Conservation (phyloP, 179 eudicot genomes). For the Camellia oleifera region DNA sequence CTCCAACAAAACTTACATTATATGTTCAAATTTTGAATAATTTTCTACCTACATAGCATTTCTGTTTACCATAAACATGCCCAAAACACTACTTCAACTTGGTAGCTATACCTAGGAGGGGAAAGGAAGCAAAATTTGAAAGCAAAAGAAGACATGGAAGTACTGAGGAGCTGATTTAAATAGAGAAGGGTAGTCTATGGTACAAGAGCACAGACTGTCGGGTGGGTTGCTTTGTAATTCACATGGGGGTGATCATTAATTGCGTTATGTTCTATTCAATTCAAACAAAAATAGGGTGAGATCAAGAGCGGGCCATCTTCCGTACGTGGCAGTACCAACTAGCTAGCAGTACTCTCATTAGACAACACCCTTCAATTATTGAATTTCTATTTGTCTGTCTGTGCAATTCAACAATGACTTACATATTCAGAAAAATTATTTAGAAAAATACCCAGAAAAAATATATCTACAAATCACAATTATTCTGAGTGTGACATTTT, state of each 20-base stretch:
- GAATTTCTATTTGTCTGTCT: conserved; percentile 5
- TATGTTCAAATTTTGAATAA: no score
- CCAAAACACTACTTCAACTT: no score
- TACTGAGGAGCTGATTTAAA: neutral
- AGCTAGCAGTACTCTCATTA: neutral
- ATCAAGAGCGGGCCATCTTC: neutral
- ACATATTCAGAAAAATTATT: neutral
- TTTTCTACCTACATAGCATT: no score
- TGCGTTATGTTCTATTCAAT: neutral
- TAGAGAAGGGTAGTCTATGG: neutral
- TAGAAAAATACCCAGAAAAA: no score
- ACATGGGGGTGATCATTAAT: neutral
- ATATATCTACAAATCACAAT: no score
- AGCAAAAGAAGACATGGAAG: neutral
- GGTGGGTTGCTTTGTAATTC: neutral
- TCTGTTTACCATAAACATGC: no score
- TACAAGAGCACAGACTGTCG: neutral
- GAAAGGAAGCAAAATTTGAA: neutral
- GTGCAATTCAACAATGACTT: neutral
- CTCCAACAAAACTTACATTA: no score
- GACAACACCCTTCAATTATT: neutral
- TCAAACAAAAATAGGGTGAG: neutral
- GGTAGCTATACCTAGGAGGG: no score
- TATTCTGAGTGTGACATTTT: no score
- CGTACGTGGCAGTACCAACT: neutral